Base-by-base conservation (phyloP, 2,329 filamentous ascomycete species). In the Diaporthe ampelina region DNA sequence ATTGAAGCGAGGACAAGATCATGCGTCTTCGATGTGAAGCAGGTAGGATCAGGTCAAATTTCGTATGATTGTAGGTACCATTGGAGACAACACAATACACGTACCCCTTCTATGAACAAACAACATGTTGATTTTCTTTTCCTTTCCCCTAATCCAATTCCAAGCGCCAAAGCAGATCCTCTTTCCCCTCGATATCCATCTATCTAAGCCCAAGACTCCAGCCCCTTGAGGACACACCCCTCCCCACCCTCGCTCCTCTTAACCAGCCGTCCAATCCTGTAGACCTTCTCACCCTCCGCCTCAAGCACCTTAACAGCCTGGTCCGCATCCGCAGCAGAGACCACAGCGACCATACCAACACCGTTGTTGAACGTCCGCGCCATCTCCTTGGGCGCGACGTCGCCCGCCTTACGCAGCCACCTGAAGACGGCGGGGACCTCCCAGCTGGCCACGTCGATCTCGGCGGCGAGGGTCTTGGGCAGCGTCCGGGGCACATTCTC, bases 401-500 rank as follows among this genome's bases (percentile, higher is more conserved):
- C 93, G n/a, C 91, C 91, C 4, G 87, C 86, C 76, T 82, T 84
- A 85, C 95, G 95, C 79, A 99, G 88, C 97, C 97, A 99, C 80
- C 88, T 88, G 86, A 98, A 97, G 6, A 98, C 94, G 1, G 90
- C 85, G 0, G 94, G 95, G 57, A 95, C 88, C 35, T 91, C 83
- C 95, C 95, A 99, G 1, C 90, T 85, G 56, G 87, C 86, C 61
- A 94, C 93, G 79, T 98, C 93, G 72, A 99, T 91, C 81, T 95
- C 91, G 2, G 95, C 96, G 1, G 93, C 90, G 8, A 99, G 90
- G 59, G 92, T 87, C 45, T 89, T 83, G 1, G 97, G 97, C 24
- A 99, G 88, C 94, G 97, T 97, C 77, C 97, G 92, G 40, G 97
- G 97, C 35, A 99, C 93, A 83, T 99, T 99, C 85, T 99, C 97